Base-by-base conservation (phyloP, 768 basidiomycete species). In the Fomitopsis serialis region DNA sequence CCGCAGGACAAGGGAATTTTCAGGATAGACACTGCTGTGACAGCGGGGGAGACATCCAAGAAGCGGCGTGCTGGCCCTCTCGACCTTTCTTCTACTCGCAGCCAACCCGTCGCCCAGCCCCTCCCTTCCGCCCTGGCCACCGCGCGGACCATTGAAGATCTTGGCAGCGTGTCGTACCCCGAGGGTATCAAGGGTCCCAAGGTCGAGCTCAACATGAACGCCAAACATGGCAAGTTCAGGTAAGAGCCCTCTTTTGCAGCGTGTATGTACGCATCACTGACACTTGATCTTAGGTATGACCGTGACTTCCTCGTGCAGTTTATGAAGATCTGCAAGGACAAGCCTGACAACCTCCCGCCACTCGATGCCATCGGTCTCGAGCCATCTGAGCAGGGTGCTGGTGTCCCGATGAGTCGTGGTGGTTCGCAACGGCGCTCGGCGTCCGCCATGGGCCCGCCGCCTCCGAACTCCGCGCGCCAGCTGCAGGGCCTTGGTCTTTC, bases 271-370 rank as follows among this genome's bases (percentile, higher is more conserved):
- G 11, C 11, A 5, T 32, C 29, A 11, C 29, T 32, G 29, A 32
- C 29, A 32, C 5, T 32, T 11, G 15, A 5, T 40, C 37, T 4
- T 40, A 92, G 96, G 63, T 99, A 99, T 67, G 93, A 98, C 68
- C 92, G 95, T 34, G 92, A 95, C 19, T 99, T 99, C 83, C 79
- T 99, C 23, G 72, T 99, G 54, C 96, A 99, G 67, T 99, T 99
- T 74, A 94, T 97, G 90, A 71, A 74, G 22, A 72, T 96, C 55
- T 99, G 97, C 78, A 90, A 84, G 69, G 96, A 98, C 73, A 95
- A 94, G 70, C 96, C 97, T 2, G 92, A 91, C 50, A 78, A 80
- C 52, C 84, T 98, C 24, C 92, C 93, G 37, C 82, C 92, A 55
- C 79, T 98, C 51, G 92, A 93, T 59, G 86, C 87, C 10, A 87